Conservation (phyloP, 2,329 filamentous ascomycete genomes). For the Botryotinia narcissicola region DNA sequence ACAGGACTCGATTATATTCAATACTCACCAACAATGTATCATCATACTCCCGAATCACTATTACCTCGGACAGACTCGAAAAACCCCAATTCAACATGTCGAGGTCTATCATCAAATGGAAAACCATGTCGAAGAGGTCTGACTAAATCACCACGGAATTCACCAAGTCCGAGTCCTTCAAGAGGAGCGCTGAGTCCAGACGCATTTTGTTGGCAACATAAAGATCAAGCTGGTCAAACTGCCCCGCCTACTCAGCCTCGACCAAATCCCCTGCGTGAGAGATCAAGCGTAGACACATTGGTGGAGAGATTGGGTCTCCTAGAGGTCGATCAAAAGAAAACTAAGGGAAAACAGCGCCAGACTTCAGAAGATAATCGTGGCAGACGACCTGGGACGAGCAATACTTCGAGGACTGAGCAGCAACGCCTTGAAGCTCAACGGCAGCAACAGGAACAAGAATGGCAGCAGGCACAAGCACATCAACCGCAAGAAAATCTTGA, state of each 20-base stretch:
- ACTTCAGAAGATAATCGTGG: slow-evolving; percentile 15
- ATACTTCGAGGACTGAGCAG: slow-evolving; percentile 31
- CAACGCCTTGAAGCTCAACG: slow-evolving; percentile 19
- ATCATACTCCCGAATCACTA: slow-evolving; percentile 76
- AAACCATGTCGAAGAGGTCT: slow-evolving; percentile 76
- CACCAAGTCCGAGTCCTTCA: slow-evolving; percentile 32
- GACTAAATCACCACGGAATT: slow-evolving; percentile 42
- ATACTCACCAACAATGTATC: slow-evolving; percentile 48
- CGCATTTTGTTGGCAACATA: slow-evolving; percentile 90
- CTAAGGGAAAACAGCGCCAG: slow-evolving; percentile 30
- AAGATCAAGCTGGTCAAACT: slow-evolving; percentile 63
- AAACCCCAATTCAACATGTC: slow-evolving; percentile 79
- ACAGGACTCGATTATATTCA: slow-evolving; percentile 1
- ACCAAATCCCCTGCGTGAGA: slow-evolving; percentile 42
- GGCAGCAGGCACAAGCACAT: slow-evolving; percentile 8
- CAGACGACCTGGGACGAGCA: slow-evolving; percentile 23
- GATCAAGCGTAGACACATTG: slow-evolving; percentile 83
- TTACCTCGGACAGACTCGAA: slow-evolving; percentile 80
- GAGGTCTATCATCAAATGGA: slow-evolving; percentile 81
- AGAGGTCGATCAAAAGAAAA: slow-evolving; percentile 47
- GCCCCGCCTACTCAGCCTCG: slow-evolving; percentile 34
- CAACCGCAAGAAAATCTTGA: not conserved
- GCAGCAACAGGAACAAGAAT: slow-evolving; percentile 16
- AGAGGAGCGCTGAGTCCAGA: slow-evolving; percentile 32
- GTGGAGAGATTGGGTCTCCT: slow-evolving; percentile 74